Evolutionary conservation across 768 basidiomycete species (phyloP).

Genomic region (Mycena kentingensis): DNA sequence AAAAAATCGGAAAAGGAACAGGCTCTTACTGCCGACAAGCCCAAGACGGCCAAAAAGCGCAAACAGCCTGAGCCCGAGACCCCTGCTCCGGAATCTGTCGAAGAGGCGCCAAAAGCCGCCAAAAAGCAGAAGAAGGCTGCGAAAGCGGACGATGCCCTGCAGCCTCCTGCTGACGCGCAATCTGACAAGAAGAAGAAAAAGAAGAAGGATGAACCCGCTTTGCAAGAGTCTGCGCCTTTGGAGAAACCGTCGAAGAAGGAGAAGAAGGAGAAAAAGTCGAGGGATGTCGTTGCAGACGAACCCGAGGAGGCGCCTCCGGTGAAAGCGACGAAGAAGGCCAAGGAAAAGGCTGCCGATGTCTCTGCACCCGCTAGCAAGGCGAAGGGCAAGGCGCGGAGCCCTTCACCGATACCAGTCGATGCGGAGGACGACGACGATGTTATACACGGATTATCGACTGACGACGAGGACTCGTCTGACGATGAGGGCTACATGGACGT

Average conservation of each 20-base stretch:
- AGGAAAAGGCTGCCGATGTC: not conserved
- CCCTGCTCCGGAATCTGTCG: not conserved
- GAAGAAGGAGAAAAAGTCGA: not conserved
- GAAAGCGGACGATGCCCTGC: not conserved
- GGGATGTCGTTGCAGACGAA: not conserved
- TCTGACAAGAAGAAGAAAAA: not conserved
- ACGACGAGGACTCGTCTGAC: slow-evolving; percentile 76
- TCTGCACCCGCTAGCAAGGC: not conserved
- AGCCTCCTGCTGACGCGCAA: not conserved
- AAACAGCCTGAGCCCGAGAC: slow-evolving; percentile 11
- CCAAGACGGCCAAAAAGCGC: slow-evolving; percentile 14
- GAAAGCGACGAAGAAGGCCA: slow-evolving; percentile 4
- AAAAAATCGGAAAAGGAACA: slow-evolving; percentile 38
- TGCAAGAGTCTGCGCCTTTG: not conserved
- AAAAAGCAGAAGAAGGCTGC: slow-evolving; percentile 6
- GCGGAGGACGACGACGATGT: slow-evolving; percentile 41
- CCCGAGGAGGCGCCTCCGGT: not conserved
- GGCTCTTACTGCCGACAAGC: slow-evolving; percentile 14
- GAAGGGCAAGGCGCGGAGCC: slow-evolving; percentile 2
- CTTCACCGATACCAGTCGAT: slow-evolving; percentile 1
- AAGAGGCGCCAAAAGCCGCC: slow-evolving; percentile 2
- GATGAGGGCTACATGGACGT: slow-evolving; percentile 60
- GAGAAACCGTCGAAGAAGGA: not conserved
- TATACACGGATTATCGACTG: slow-evolving; percentile 75
- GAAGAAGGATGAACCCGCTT: not conserved